Base-by-base conservation (phyloP, 2,329 filamentous ascomycete species). In the Aspergillus fijiensis region DNA sequence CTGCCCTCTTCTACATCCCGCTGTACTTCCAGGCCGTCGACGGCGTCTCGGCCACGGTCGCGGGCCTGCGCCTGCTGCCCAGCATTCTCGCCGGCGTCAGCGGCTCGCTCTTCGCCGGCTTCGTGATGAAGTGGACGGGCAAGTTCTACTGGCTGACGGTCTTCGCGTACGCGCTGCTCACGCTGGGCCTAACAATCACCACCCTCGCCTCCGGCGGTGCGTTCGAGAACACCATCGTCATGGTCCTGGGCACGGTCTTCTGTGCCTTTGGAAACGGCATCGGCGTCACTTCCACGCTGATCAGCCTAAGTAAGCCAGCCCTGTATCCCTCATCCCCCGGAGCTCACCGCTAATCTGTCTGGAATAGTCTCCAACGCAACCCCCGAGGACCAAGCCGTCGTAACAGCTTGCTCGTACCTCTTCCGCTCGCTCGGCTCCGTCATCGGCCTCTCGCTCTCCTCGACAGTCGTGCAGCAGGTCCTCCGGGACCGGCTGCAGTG, bases 391-490 rank as follows among this genome's bases (percentile, higher is more conserved):
- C 87, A 89, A 62, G 89, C 91, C 2, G 84, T 93, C 1, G 89
- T 87, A 4, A 89, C 90, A 16, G 90, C 91, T 7, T 92, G 89
- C 72, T 90, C 87, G 21, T 94, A 94, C 75, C 84, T 94, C 25
- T 94, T 94, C 80, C 87, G 90, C 45, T 89, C 88, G 1, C 80
- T 93, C 0, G 91, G 86, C 11, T 84, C 81, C 16, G 85, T 87
- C 10, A 81, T 87, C 45, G 85, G 90, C 11, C 81, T 92, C 58
- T 89, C 88, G n/a, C 77, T 91, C 59, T 84, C 85, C 54, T 86
- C 89, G 1, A 90, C 89, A 1, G 82, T 91, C 7, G 83, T 92
- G 50, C 91, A 94, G 70, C 86, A 89, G 69, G 81, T 82, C 2
- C 79, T 94, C 21, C 81, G 89, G 16, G 77, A 77, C 2, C 79